Base-by-base conservation (phyloP, 176 grass and related monocot genomes). In the Zea mays region DNA sequence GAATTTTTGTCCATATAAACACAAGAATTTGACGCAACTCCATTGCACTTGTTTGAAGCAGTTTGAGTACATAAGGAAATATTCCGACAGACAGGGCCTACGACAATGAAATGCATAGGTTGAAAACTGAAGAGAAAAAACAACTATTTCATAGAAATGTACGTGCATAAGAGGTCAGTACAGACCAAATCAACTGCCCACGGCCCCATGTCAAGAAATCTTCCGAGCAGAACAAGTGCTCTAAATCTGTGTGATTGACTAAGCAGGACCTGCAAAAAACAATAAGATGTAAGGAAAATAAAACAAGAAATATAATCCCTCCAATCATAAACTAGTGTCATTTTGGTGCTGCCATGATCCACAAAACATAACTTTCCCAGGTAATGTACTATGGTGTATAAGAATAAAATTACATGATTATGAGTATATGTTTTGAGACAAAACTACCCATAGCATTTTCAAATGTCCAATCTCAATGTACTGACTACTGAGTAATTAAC, bases 1-100 rank as follows among this genome's bases (percentile, higher is more conserved):
- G 92, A 83, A 99, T 99, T 85, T 99, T 99, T 71, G 96, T 99
- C 96, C 96, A 99, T 83, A 99, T 95, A 73, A 99, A 99, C 55
- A 99, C 92, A 78, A 99, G 92, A 83, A 99, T 99, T 88, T 99
- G 96, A 14, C 90, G 92, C 67, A 99, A 66, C 67, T 99, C 96
- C 60, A 85, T 75, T 5, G 92, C 96, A 76, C 90, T 92, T 83
- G 96, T 99, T 93, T 99, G 96, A 54, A 99, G 79, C 67, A 99
- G 85, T 86, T 95, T 99, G 33, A 99, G 92, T 38, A 95, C 96
- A 49, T 90, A 95, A 85, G 96, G 96, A 76, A 99, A 99, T 61
- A 99, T 99, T 64, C 96, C 96, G 21, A 99, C 96, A 49, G 96
- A 99, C 45, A 99, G 75, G 17, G 92, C 96, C 96, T 99, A 74